Evolutionary conservation across 352 stramenopile species (phyloP).

Genomic region (Elongisporangium prolatum): DNA sequence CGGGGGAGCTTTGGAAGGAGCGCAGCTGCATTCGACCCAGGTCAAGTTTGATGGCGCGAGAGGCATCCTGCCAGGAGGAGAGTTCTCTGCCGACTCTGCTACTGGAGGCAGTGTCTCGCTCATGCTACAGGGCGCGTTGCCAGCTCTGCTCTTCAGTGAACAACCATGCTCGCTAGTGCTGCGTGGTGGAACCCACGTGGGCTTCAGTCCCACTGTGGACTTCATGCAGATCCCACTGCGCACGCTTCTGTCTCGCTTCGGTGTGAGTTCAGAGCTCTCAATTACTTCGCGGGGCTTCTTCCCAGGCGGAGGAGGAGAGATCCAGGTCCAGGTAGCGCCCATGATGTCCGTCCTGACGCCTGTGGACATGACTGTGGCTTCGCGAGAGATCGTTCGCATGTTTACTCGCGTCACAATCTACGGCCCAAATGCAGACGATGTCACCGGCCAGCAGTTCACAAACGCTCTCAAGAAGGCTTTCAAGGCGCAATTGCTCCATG

Average conservation of each 20-base stretch:
- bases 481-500: constrained; percentile 9
- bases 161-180: constrained; percentile 24
- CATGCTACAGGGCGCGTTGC: constrained; percentile 62
- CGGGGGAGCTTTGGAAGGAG: constrained; percentile 24
- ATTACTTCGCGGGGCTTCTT: constrained; percentile 46
- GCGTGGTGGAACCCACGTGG: constrained; percentile 50
- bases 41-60: constrained; percentile 27
- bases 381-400: constrained; percentile 20
- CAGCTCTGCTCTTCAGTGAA: constrained; percentile 34
- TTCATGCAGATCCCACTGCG: constrained; percentile 50
- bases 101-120: constrained; percentile 56
- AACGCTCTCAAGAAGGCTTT: constrained; percentile 24
- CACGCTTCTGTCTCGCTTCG: constrained; percentile 39
- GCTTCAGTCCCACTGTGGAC: constrained; percentile 58
- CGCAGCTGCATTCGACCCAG: constrained; percentile 39
- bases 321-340: constrained; percentile 23
- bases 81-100: constrained; percentile 28
- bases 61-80: constrained; percentile 8
- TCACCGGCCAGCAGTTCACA: constrained; percentile 30
- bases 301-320: constrained; percentile 33
- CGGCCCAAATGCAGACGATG: constrained; percentile 26
- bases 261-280: constrained; percentile 22
- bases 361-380: constrained; percentile 36
- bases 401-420: constrained; percentile 42
- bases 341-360: constrained; percentile 14